Evolutionary conservation across 208 protist species (phyloP), one percentile per base, ranked within the genome.

Genomic region (Acanthamoeba quina): DNA sequence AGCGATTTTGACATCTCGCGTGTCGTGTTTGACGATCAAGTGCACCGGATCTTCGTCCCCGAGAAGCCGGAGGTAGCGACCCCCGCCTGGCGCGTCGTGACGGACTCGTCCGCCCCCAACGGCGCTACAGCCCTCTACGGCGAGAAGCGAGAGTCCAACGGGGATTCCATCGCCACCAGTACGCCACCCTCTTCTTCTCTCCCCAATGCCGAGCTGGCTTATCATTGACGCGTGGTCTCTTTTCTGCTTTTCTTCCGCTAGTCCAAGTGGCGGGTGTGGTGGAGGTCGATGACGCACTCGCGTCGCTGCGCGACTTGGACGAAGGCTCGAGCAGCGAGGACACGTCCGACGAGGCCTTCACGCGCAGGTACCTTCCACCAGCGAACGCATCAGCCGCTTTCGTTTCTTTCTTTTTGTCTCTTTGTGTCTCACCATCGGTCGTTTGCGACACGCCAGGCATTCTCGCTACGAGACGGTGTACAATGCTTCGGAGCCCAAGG

Each of bases 1-100:
- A 89, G 82, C 82, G 82, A 89, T 47, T 89, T 66, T 66, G 82
- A 89, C n/a, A 89, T 89, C 41, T 66, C 47, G n/a, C 47, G 82
- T 3, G 82, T 89, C 3, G 82, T 89, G 29, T 89, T 89, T 44
- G 82, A 89, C 15, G 82, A 89, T 37, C 82, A 89, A 68, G 82
- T 89, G 1, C 82, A 89, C 31, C 44, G 82, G 5, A 89, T 89
- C 31, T 19, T 89, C 15, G 82, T 89, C n/a, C 82, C 82, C n/a
- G 82, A 89, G 82, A 68, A 89, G 54, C 54, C 47, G 5, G 82
- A 89, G 34, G 82, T 89, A 1, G 47, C 47, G 4, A 66, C 56
- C 2, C 82, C 82, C 31, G 29, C 56, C 29, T 89, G 82, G 82
- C 82, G 82, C 82, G 19, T 66, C 11, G 56, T 89, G 17, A 37